Percentiles rank a stretch among this genome's conserved stretches.
phyloP scores from a whole-genome alignment of 228 moss, liverwort and hornwort genomes.

The Sphagnum magellanicum region DNA sequence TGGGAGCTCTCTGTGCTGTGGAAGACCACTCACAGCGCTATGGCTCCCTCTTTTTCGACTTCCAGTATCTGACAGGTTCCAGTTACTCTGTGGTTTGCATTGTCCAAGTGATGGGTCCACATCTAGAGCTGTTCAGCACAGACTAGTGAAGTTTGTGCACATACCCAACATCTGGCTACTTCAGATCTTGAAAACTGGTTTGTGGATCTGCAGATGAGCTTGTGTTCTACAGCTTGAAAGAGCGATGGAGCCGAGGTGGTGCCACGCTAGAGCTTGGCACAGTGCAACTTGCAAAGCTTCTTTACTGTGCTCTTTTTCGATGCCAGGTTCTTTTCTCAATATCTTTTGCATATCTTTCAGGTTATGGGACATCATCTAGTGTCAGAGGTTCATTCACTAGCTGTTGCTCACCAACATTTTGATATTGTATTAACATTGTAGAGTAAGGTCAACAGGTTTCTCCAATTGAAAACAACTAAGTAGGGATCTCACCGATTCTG shows the following conservation, averaged over 20 bases:
- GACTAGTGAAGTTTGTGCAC: too few species aligned
- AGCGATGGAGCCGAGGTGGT: slow-evolving; percentile 88
- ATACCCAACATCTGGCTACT: too few species aligned
- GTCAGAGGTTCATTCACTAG: not conserved
- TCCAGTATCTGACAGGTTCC: slow-evolving; percentile 78
- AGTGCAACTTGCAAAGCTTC: slow-evolving; percentile 85
- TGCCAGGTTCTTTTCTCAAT: slow-evolving; percentile 42
- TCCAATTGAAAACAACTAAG: not conserved
- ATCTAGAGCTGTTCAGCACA: too few species aligned
- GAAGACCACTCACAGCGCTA: slow-evolving; percentile 53
- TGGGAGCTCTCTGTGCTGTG: slow-evolving; percentile 38
- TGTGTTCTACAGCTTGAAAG: slow-evolving; percentile 83
- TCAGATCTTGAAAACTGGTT: too few species aligned
- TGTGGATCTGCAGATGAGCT: slow-evolving; percentile 64
- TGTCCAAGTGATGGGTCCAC: too few species aligned
- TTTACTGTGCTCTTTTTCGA: slow-evolving; percentile 82
- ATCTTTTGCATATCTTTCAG: not conserved
- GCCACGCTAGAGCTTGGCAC: slow-evolving; percentile 69
- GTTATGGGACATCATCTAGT: not conserved
- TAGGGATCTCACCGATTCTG: not conserved
- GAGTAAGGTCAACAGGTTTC: not conserved
- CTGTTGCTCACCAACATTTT: not conserved
- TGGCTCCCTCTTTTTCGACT: slow-evolving; percentile 68
- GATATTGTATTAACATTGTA: not conserved
- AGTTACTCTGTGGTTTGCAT: not conserved